These are phyloP conservation scores for Zymoseptoria crescenta DNA, from an alignment of 2,329 filamentous ascomycete species.

Conservation along the genomic window DNA sequence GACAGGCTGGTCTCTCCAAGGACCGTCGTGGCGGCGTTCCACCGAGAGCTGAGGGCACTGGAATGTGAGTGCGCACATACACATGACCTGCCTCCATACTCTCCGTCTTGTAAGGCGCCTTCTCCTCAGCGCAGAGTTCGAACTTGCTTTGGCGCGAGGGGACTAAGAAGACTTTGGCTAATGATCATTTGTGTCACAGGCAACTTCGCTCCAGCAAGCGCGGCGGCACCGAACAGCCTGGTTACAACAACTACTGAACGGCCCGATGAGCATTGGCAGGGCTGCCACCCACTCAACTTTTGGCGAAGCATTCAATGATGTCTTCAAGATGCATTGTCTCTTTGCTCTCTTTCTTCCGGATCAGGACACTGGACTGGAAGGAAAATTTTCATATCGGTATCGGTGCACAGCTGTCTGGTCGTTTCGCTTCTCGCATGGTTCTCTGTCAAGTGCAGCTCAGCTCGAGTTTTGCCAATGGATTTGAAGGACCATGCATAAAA, in stretches of 20 bases:
- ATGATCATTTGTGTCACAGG: conserved; percentile 37
- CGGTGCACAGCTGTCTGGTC: conserved; percentile 21
- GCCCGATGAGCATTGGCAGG: conserved; percentile 25
- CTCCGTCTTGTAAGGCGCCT: conserved; percentile 68
- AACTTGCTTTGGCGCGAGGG: conserved; percentile 66
- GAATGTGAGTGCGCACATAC: conserved; percentile 86
- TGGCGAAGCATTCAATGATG: conserved; percentile 17
- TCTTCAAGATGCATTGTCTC: conserved; percentile 8
- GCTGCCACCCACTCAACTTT: conserved; percentile 31
- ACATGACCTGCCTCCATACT: conserved; percentile 28
- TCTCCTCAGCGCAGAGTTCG: conserved; percentile 65
- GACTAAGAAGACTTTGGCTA: conserved; percentile 43
- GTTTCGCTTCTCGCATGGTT: conserved; percentile 23
- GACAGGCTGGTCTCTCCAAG: conserved; percentile 46
- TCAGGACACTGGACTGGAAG: conserved; percentile 5
- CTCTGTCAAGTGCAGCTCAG: conserved; percentile 2
- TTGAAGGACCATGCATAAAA: conserved; percentile 6
- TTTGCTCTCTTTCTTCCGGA: conserved; percentile 14
- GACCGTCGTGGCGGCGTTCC: conserved; percentile 68
- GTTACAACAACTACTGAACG: conserved; percentile 43
- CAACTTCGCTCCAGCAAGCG: conserved; percentile 47
- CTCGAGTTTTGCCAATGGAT: neutral
- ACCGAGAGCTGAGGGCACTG: conserved; percentile 77
- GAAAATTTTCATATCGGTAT: conserved; percentile 27
- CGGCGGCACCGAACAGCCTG: conserved; percentile 42